phyloP scores from a whole-genome alignment of 1,139 yeast genomes.

The Blastobotrys persicus region DNA sequence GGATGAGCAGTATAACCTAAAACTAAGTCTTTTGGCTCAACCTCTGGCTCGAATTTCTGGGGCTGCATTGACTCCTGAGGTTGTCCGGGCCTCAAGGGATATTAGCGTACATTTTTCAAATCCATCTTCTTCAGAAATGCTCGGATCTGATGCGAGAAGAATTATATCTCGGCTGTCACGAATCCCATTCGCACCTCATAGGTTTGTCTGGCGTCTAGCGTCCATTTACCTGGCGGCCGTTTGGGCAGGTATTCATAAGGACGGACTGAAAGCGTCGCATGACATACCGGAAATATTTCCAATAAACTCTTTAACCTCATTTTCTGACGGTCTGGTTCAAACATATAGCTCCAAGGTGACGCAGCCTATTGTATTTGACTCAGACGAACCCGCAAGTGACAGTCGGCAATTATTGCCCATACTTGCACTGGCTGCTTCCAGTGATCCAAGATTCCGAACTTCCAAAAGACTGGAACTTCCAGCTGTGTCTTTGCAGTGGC shows the following conservation, averaged over 20 bases:
- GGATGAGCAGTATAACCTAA: background rate
- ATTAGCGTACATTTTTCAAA: conserved; percentile 9
- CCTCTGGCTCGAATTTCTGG: background rate
- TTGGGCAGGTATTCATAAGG: conserved; percentile 9
- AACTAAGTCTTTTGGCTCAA: conserved; percentile 2
- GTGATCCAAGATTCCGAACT: conserved; percentile 5
- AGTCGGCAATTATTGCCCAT: conserved; percentile 10
- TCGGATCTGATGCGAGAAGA: conserved; percentile 9
- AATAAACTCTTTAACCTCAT: conserved; percentile 3
- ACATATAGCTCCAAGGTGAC: conserved; percentile 9
- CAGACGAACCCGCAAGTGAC: conserved; percentile 12
- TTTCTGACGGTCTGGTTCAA: background rate
- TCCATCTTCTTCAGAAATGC: background rate
- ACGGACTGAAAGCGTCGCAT: conserved; percentile 1
- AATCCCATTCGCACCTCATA: conserved; percentile 10
- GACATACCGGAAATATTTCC: conserved; percentile 8
- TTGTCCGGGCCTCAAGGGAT: conserved; percentile 3
- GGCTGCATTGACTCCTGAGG: background rate
- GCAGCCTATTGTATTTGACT: conserved; percentile 8
- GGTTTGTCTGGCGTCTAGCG: conserved; percentile 15
- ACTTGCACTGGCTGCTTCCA: conserved; percentile 9
- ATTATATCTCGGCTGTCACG: conserved; percentile 6
- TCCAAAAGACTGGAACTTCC: conserved; percentile 4
- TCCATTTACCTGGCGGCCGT: conserved; percentile 12
- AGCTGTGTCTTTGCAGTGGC: conserved; percentile 9